phyloP scores from a whole-genome alignment of 2,329 filamentous ascomycete species.

The Xylaria sp. region DNA sequence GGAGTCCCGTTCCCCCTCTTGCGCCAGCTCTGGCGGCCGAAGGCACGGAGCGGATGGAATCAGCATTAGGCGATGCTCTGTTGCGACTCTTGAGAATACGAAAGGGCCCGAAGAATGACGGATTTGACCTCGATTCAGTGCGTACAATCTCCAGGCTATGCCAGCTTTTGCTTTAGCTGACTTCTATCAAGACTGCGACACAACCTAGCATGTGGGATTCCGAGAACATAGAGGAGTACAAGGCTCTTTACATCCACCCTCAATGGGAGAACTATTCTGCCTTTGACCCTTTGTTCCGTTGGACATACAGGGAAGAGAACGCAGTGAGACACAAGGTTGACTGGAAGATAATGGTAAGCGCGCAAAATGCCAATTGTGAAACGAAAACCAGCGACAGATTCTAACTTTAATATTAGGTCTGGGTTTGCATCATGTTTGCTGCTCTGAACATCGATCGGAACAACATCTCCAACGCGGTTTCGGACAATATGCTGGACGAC shows the following conservation, averaged over 20 bases:
- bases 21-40: conserved; percentile 44
- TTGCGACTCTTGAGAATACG: conserved; percentile 51
- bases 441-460: conserved; percentile 42
- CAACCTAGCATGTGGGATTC: conserved; percentile 54
- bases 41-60: conserved; percentile 48
- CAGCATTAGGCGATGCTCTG: conserved; percentile 49
- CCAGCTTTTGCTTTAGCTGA: conserved; percentile 31
- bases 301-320: conserved; percentile 53
- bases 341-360: conserved; percentile 53
- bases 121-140: conserved; percentile 49
- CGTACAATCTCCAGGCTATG: conserved; percentile 5
- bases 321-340: conserved; percentile 51
- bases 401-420: conserved; percentile 42
- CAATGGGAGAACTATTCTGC: conserved; percentile 53
- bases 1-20: conserved; percentile 25
- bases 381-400: conserved; percentile 17
- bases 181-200: conserved; percentile 47
- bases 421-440: conserved; percentile 46
- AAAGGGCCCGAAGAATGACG: conserved; percentile 45
- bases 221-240: conserved; percentile 51
- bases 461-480: conserved; percentile 50
- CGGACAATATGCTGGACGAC: conserved; percentile 51
- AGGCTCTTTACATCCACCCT: conserved; percentile 51
- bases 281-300: conserved; percentile 51
- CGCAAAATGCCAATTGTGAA: conserved; percentile 16